A percentile compares a stretch with the other conserved stretches of the same genome.
These are phyloP conservation scores for Papiliotrema fonsecae DNA, from an alignment of 1,284 basidiomycete species.

Conservation along the genomic window DNA sequence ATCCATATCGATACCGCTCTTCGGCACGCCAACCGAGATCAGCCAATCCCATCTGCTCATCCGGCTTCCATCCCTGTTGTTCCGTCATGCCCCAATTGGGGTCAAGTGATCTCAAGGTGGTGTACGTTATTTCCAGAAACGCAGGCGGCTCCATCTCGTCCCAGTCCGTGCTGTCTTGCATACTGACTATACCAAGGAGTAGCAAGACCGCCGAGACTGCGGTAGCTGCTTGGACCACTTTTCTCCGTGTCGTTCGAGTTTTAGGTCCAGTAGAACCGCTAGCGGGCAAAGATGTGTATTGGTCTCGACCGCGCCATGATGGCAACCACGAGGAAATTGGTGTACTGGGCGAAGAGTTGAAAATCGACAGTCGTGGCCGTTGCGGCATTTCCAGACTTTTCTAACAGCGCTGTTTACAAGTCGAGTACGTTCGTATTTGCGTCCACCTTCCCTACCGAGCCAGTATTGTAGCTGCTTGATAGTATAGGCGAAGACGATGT, in stretches of 20 bases:
- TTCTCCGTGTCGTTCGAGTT: too few species aligned
- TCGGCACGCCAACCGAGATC: slow-evolving; percentile 26
- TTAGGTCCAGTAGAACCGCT: too few species aligned
- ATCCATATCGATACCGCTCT: slow-evolving; percentile 15
- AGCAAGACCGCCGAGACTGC: too few species aligned
- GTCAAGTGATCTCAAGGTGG: neutral
- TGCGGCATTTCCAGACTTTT: too few species aligned
- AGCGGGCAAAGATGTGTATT: neutral
- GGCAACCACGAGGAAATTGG: neutral
- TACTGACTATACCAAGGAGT: neutral
- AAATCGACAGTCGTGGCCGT: neutral
- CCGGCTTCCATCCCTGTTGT: slow-evolving; percentile 17
- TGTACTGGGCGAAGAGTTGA: slow-evolving; percentile 1
- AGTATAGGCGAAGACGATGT: too few species aligned
- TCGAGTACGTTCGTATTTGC: neutral
- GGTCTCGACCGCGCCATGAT: neutral
- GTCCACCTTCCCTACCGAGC: neutral
- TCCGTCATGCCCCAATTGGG: slow-evolving; percentile 20
- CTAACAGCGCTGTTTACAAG: too few species aligned
- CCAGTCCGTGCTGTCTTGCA: too few species aligned
- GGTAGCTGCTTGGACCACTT: too few species aligned
- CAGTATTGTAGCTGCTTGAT: too few species aligned
- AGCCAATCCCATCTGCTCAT: slow-evolving; percentile 6
- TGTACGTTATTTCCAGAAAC: neutral
- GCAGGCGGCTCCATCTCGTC: neutral